Conservation (phyloP, 192 early-diverging fungal genomes). For the Phlyctochytrium arcticum region DNA sequence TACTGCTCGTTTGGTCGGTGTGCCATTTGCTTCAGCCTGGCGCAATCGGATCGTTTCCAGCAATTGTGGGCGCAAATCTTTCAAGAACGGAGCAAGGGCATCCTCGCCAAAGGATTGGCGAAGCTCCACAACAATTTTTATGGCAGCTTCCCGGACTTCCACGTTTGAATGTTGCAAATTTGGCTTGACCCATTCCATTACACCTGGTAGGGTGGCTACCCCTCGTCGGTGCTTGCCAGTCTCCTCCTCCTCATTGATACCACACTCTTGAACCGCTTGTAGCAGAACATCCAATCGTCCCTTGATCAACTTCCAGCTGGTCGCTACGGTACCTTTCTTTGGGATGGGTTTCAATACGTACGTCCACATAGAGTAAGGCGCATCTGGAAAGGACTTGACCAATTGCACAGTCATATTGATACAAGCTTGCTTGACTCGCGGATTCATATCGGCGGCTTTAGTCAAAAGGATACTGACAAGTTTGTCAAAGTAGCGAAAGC, state of each 20-base stretch:
- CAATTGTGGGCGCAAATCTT: constrained; percentile 11
- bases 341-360: constrained; percentile 47
- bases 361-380: constrained; percentile 48
- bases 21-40: constrained; percentile 14
- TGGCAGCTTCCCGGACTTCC: constrained; percentile 58
- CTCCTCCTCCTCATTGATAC: constrained; percentile 27
- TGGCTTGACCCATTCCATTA: constrained; percentile 52
- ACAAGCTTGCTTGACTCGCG: constrained; percentile 46
- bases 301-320: constrained; percentile 47
- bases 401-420: constrained; percentile 47
- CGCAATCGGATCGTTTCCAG: not conserved
- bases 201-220: constrained; percentile 29
- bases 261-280: constrained; percentile 41
- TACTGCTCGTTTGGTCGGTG: not conserved
- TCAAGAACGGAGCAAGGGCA: not conserved
- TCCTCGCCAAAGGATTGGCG: constrained; percentile 11
- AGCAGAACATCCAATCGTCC: constrained; percentile 52
- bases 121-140: constrained; percentile 50
- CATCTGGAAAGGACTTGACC: constrained; percentile 43
- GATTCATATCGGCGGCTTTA: constrained; percentile 56
- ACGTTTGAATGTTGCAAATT: constrained; percentile 56
- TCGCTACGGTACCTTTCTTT: constrained; percentile 24
- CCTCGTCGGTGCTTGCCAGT: not conserved
- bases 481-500: constrained; percentile 45
- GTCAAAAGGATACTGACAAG: constrained; percentile 44